These are phyloP conservation scores for Metarhizium brunneum DNA, from an alignment of 2,329 filamentous ascomycete genomes.

Conservation along the genomic window DNA sequence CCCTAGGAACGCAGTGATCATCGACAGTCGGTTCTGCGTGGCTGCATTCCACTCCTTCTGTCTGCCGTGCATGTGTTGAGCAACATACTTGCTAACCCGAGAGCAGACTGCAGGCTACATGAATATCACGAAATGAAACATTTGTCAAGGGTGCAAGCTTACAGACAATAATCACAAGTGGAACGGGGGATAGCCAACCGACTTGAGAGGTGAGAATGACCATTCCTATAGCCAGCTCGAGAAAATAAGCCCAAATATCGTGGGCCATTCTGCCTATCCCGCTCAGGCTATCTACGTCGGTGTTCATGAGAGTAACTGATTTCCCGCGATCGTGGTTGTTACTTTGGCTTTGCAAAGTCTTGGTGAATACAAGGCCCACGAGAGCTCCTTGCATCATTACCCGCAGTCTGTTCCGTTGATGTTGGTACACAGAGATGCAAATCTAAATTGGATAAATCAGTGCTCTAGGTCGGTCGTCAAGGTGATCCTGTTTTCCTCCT, in stretches of 20 bases:
- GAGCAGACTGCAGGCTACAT: constrained; percentile 26
- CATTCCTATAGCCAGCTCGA: constrained; percentile 32
- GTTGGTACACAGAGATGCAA: constrained; percentile 15
- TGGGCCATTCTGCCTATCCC: constrained; percentile 26
- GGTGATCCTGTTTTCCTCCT: no score
- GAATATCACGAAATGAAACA: not conserved
- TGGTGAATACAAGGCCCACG: constrained; percentile 26
- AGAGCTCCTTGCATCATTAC: constrained; percentile 25
- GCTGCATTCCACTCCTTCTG: constrained; percentile 31
- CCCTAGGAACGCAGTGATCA: constrained; percentile 23
- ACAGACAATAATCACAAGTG: constrained; percentile 31
- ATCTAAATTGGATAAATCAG: not conserved
- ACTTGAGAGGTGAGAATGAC: constrained; percentile 27
- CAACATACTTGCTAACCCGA: constrained; percentile 29
- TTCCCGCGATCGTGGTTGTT: not conserved
- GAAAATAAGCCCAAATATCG: constrained; percentile 30
- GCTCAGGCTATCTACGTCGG: constrained; percentile 26
- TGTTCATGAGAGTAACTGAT: constrained; percentile 30
- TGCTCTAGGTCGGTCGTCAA: no score
- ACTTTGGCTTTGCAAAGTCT: constrained; percentile 13
- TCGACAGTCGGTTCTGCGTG: constrained; percentile 29
- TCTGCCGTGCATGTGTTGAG: constrained; percentile 20
- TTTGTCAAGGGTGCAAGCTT: constrained; percentile 9
- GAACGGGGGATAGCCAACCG: constrained; percentile 32
- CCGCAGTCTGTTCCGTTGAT: constrained; percentile 20